Evolutionary conservation across 2,329 filamentous ascomycete species (phyloP).

Genomic region (Fusarium ramigenum): DNA sequence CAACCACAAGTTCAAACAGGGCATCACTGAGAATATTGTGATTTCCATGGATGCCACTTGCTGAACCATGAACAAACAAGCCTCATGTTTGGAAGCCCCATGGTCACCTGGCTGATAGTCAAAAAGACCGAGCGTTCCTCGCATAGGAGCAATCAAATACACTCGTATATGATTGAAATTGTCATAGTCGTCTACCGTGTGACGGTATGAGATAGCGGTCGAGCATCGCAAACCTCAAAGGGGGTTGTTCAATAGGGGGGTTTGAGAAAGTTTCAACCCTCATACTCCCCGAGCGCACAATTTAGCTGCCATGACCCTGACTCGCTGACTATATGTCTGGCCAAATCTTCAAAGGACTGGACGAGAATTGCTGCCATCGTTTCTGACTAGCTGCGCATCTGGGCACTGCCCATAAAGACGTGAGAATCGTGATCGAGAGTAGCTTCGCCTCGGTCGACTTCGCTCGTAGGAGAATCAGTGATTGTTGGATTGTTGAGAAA

Average conservation of each 20-base stretch:
- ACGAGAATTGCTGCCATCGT: background rate
- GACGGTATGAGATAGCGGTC: background rate
- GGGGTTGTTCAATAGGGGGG: background rate
- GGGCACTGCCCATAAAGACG: background rate
- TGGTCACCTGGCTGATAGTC: background rate
- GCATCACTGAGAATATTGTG: background rate
- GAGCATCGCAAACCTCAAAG: background rate
- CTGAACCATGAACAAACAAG: background rate
- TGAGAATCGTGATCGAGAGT: background rate
- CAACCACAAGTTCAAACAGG: background rate
- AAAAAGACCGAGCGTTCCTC: background rate
- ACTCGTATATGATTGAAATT: slow-evolving; percentile 8
- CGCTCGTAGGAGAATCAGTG: background rate
- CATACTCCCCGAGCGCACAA: background rate
- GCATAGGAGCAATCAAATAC: background rate
- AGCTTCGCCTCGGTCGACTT: background rate
- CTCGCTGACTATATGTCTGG: background rate
- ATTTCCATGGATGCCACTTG: background rate
- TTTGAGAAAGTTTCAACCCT: slow-evolving; percentile 7
- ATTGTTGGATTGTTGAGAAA: background rate
- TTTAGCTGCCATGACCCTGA: background rate
- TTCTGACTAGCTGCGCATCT: background rate
- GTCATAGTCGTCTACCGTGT: background rate
- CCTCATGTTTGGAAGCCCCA: background rate
- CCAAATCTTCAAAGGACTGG: background rate